Base-by-base conservation (phyloP, 1,139 yeast species). In the Zygosaccharomyces sapae region DNA sequence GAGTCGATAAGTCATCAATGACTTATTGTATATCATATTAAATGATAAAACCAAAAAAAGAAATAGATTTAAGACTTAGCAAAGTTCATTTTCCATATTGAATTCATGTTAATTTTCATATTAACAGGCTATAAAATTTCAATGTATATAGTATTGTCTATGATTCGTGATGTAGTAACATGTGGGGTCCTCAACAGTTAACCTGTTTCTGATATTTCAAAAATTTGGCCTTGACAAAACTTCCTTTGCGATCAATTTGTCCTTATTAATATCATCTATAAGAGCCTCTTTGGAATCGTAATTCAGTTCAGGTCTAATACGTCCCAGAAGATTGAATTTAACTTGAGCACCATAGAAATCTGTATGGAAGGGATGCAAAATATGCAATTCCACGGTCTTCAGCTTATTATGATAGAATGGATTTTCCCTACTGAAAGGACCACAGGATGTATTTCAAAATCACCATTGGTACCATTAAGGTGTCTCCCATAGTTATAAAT, bases 361-460 rank as follows among this genome's bases (percentile, higher is more conserved):
- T 4, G 70, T 62, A 1, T 64, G 55, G 61, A 90, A 92, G 47
- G 81, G 70, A 67, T 88, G 94, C 46, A 94, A 76, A 10, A 94
- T 78, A 66, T 94, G 97, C 38, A 92, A 74, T 61, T 94, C 99
- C 6, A 86, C 92, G 0, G 95, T 83, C 52, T 79, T 76, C 44
- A 51, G 52, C 4, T 57, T 52, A 67, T 92, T 90, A 29, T 83
- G 77, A 68, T 83, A 94, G 66, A 84, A 92, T 13, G 98, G 98
- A 63, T 92, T 94, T 89, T 88, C 1, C 99, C 99, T 24, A 94
- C 77, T 13, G 96, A 87, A 87, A 90, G 84, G 19, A 90, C 97
- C 84, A 89, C 88, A 0, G 97, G 97, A 25, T 80, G 72, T 1
- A 67, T 68, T 12, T 67, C 69, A 16, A 71, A 58, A 41, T 76